Base-by-base conservation (phyloP, 805 yeast genomes). In the Kuraishia cidri region DNA sequence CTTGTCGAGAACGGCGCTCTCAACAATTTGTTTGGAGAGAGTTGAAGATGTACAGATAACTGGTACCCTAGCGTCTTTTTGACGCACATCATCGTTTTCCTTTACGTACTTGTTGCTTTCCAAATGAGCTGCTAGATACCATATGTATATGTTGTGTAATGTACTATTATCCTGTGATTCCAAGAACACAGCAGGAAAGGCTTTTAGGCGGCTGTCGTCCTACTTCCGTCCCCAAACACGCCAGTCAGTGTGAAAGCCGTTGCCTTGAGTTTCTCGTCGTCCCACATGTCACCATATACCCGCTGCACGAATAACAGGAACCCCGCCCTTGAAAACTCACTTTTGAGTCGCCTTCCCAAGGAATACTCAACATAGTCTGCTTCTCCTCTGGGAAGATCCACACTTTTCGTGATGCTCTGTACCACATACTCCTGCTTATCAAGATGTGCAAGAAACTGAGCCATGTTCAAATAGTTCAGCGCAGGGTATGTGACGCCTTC, bases 1-100 rank as follows among this genome's bases (percentile, higher is more conserved):
- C 66, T 66, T 33, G 66, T 75, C 5, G 87, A 79, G 46, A 78
- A 74, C 44, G 76, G 73, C n/a, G 80, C 83, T 2, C 56, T 79
- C 39, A 73, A 72, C 36, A 70, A 64, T 39, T 50, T 79, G 32
- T 75, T 75, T 53, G 78, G 72, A 10, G 72, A 63, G 11, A 32
- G 16, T n/a, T 29, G 18, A 14, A 15, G 7, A 5, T n/a, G n/a
- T n/a, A n/a, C n/a, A n/a, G n/a, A n/a, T n/a, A n/a, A n/a, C n/a
- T n/a, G n/a, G n/a, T n/a, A n/a, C n/a, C n/a, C n/a, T n/a, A n/a
- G n/a, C n/a, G n/a, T n/a, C n/a, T n/a, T n/a, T n/a, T n/a, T n/a
- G n/a, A n/a, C n/a, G n/a, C n/a, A n/a, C n/a, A n/a, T n/a, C n/a
- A n/a, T n/a, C n/a, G n/a, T n/a, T n/a, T n/a, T n/a, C n/a, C n/a